These are phyloP conservation scores for Kluyveromyces lactis DNA, from an alignment of 805 yeast genomes.

Conservation along the genomic window DNA sequence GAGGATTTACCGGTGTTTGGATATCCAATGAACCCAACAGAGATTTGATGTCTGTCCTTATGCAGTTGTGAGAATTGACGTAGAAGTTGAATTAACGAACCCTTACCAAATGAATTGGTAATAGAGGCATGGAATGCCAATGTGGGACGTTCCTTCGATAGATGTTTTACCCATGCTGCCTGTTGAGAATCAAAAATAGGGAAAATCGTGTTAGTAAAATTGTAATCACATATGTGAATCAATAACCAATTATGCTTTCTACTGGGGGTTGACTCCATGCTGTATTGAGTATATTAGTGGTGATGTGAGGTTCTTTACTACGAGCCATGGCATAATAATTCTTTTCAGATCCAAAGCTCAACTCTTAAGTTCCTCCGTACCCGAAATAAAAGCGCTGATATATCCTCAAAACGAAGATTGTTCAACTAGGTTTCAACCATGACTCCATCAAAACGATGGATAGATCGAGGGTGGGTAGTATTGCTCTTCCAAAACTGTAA, in stretches of 20 bases:
- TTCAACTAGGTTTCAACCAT: constrained; percentile 33
- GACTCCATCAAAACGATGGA: constrained; percentile 29
- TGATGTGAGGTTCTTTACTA: constrained; percentile 82
- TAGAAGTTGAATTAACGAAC: constrained; percentile 84
- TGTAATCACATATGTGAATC: constrained; percentile 11
- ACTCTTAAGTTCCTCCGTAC: constrained; percentile 58
- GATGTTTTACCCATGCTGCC: constrained; percentile 98
- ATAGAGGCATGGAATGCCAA: constrained; percentile 97
- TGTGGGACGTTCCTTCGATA: constrained; percentile 88
- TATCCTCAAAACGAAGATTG: constrained; percentile 38
- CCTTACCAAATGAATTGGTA: constrained; percentile 96
- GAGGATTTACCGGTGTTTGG: constrained; percentile 98
- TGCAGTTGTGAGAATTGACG: constrained; percentile 90
- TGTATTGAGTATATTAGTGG: too few species aligned
- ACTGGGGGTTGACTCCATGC: too few species aligned
- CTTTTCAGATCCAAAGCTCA: constrained; percentile 40
- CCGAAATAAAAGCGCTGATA: constrained; percentile 35
- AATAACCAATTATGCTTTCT: not conserved
- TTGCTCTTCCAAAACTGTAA: constrained; percentile 95
- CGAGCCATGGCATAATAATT: constrained; percentile 39
- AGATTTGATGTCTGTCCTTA: constrained; percentile 88
- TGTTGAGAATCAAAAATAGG: constrained; percentile 24
- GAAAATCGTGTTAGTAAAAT: constrained; percentile 6
- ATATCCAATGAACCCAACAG: constrained; percentile 95
- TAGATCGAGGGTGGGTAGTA: constrained; percentile 43